Conservation (phyloP, 768 basidiomycete genomes). For the Tylopilus rubrobrunneus region DNA sequence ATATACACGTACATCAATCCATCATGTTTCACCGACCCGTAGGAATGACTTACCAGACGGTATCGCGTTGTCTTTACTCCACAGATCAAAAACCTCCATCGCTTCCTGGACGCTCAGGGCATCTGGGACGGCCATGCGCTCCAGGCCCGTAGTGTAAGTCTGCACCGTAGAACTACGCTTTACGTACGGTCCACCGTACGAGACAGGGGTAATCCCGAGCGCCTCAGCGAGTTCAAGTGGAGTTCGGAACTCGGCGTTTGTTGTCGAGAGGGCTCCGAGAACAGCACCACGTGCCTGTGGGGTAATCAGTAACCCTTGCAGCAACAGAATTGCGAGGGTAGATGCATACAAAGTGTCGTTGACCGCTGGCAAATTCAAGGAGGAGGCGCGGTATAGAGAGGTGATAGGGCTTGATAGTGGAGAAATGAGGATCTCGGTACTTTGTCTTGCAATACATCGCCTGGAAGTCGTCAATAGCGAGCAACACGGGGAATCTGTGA, state of each 20-base stretch:
- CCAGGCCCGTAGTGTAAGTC: slow-evolving; percentile 53
- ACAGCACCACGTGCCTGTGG: slow-evolving; percentile 64
- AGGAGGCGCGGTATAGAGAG: slow-evolving; percentile 74
- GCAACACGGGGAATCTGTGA: slow-evolving; percentile 66
- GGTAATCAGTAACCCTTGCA: slow-evolving; percentile 1
- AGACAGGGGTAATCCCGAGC: slow-evolving; percentile 44
- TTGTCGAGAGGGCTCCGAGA: slow-evolving; percentile 63
- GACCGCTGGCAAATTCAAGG: slow-evolving; percentile 75
- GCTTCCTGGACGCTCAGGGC: slow-evolving; percentile 65
- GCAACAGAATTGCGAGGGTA: too few species aligned
- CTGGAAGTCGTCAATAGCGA: slow-evolving; percentile 89
- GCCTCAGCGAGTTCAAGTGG: slow-evolving; percentile 64
- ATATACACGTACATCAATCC: neutral
- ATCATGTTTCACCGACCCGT: neutral
- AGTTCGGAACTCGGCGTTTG: slow-evolving; percentile 54
- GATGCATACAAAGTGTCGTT: slow-evolving; percentile 57
- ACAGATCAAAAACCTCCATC: slow-evolving; percentile 69
- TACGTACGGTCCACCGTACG: slow-evolving; percentile 50
- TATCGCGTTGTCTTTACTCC: slow-evolving; percentile 60
- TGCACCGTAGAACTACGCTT: slow-evolving; percentile 48
- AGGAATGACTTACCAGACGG: slow-evolving; percentile 39
- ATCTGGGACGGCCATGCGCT: slow-evolving; percentile 50
- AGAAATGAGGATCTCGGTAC: slow-evolving; percentile 75
- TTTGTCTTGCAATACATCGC: slow-evolving; percentile 62
- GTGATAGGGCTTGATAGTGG: slow-evolving; percentile 67